Percentiles rank a stretch among this genome's conserved stretches.
phyloP scores from a whole-genome alignment of 768 basidiomycete species.

The Rickenella mellea region DNA sequence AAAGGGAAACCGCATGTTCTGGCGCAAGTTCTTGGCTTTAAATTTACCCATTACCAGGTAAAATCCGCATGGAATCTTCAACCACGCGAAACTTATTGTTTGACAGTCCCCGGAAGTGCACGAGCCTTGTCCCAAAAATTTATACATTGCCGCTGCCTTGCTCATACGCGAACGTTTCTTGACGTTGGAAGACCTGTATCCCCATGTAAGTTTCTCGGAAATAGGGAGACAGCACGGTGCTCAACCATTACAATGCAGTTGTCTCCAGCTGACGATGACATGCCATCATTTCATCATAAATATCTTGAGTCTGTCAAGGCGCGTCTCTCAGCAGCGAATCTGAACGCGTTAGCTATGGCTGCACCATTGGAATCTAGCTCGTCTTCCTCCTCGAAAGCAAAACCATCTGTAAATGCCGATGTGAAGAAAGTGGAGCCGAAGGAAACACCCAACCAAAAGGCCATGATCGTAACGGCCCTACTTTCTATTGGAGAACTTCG shows the following conservation, averaged over 20 bases:
- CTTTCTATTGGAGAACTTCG: slow-evolving; percentile 79
- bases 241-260: slow-evolving; percentile 33
- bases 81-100: not conserved
- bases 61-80: slow-evolving; percentile 18
- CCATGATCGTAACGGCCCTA: slow-evolving; percentile 68
- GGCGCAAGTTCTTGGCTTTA: slow-evolving; percentile 96
- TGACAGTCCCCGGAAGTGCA: slow-evolving; percentile 43
- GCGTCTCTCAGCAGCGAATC: slow-evolving; percentile 59
- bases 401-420: slow-evolving; percentile 27
- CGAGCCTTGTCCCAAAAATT: slow-evolving; percentile 56
- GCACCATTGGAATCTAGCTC: slow-evolving; percentile 61
- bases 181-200: slow-evolving; percentile 78
- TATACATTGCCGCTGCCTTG: slow-evolving; percentile 78
- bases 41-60: slow-evolving; percentile 87
- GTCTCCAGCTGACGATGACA: slow-evolving; percentile 64
- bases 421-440: slow-evolving; percentile 31
- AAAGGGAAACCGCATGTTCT: slow-evolving; percentile 42
- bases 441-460: slow-evolving; percentile 60
- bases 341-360: slow-evolving; percentile 76
- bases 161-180: slow-evolving; percentile 88
- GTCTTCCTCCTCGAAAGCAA: slow-evolving; percentile 29
- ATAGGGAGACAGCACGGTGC: slow-evolving; percentile 1
- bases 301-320: slow-evolving; percentile 54
- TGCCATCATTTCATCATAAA: slow-evolving; percentile 57
- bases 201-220: slow-evolving; percentile 56